These are phyloP conservation scores for Ceriops decandra DNA, from an alignment of 345 rosid species.

Conservation along the genomic window DNA sequence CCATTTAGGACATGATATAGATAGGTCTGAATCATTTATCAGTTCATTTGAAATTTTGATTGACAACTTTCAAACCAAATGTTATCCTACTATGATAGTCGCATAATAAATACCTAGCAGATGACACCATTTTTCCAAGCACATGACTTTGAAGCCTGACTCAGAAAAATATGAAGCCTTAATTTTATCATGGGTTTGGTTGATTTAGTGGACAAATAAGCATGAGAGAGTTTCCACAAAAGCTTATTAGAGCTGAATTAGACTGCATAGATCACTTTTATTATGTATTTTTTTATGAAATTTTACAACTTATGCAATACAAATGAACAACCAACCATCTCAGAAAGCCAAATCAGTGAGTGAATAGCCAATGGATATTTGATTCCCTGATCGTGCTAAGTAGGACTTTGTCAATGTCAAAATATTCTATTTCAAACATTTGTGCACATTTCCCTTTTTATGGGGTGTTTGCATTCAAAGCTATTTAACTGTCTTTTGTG, in stretches of 20 bases:
- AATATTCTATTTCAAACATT: not conserved
- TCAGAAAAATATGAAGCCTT: not conserved
- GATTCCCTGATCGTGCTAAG: not conserved
- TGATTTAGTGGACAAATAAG: not conserved
- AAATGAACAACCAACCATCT: not conserved
- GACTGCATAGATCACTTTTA: not conserved
- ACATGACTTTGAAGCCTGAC: not conserved
- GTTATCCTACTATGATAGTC: too few relatives aligned
- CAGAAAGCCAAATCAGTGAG: not conserved
- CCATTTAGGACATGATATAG: too few relatives aligned
- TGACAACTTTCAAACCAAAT: too few relatives aligned
- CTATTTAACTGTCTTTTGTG: constrained; percentile 12
- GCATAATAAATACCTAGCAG: too few relatives aligned
- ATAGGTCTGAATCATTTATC: too few relatives aligned
- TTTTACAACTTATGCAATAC: not conserved
- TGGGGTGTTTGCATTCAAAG: not conserved
- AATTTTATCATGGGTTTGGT: not conserved
- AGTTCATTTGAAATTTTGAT: too few relatives aligned
- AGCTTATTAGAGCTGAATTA: not conserved
- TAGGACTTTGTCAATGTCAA: not conserved
- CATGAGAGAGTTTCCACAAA: not conserved
- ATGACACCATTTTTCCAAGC: too few relatives aligned
- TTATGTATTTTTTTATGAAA: not conserved
- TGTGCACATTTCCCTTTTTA: not conserved
- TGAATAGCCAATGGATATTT: constrained; percentile 2